phyloP scores from a whole-genome alignment of 768 basidiomycete species.

The Mrakia frigida region DNA sequence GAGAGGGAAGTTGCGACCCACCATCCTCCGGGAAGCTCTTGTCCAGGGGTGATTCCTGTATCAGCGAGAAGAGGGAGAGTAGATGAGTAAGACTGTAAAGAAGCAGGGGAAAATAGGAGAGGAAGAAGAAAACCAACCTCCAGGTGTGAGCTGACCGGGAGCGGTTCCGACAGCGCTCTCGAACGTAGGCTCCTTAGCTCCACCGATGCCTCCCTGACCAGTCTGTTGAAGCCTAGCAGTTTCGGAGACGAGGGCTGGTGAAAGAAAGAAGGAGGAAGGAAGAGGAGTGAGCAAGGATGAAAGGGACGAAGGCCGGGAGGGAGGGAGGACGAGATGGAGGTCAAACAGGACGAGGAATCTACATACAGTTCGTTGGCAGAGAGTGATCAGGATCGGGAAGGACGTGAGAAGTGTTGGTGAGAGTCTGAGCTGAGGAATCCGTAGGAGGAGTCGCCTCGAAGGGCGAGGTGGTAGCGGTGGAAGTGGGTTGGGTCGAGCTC shows the following conservation, averaged over 20 bases:
- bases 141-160: conserved; percentile 13
- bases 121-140: not conserved
- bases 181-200: not conserved
- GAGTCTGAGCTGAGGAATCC: not conserved
- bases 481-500: no score
- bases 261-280: not conserved
- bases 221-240: not conserved
- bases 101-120: not conserved
- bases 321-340: not conserved
- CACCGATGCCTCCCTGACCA: not conserved
- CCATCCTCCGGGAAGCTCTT: conserved; percentile 31
- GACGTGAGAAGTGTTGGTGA: not conserved
- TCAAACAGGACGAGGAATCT: not conserved
- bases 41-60: conserved; percentile 29
- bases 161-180: not conserved
- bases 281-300: not conserved
- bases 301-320: not conserved
- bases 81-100: not conserved
- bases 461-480: not conserved
- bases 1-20: not conserved
- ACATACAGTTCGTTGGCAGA: not conserved
- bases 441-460: not conserved
- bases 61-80: not conserved
- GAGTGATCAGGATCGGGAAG: not conserved
- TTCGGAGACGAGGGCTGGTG: not conserved